These are phyloP conservation scores for Epithemia pelagica DNA, from an alignment of 108 stramenopile genomes.

Conservation along the genomic window DNA sequence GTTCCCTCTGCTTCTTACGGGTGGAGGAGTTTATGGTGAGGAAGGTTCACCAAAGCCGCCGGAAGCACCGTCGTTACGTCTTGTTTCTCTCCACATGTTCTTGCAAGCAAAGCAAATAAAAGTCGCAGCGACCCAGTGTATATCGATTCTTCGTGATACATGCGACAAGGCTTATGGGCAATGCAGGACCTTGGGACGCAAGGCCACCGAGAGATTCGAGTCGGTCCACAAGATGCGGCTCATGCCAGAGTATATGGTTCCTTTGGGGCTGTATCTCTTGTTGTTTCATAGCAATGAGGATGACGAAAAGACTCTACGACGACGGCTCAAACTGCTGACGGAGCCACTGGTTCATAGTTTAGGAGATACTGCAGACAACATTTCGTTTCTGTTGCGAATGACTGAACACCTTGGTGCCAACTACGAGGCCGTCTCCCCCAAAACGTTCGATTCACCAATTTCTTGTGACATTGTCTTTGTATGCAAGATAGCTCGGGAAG, in stretches of 20 bases:
- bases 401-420: slow-evolving; percentile 54
- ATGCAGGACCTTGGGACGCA: slow-evolving; percentile 51
- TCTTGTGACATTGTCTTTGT: slow-evolving; percentile 46
- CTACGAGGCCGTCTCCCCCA: neutral
- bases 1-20: slow-evolving; percentile 57
- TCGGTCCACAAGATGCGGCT: slow-evolving; percentile 45
- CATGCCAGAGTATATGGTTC: slow-evolving; percentile 84
- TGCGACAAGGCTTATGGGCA: slow-evolving; percentile 46
- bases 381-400: slow-evolving; percentile 81
- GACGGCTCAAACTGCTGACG: slow-evolving; percentile 77
- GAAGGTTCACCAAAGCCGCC: neutral
- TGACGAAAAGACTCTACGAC: slow-evolving; percentile 50
- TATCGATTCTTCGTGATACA: slow-evolving; percentile 45
- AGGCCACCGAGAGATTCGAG: slow-evolving; percentile 67
- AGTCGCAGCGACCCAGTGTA: slow-evolving; percentile 40
- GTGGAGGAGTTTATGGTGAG: slow-evolving; percentile 47
- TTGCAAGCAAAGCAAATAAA: slow-evolving; percentile 51
- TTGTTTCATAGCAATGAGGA: slow-evolving; percentile 20
- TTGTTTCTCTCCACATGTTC: slow-evolving; percentile 58
- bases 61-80: slow-evolving; percentile 56
- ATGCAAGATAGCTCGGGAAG: slow-evolving; percentile 60
- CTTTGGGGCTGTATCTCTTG: slow-evolving; percentile 73
- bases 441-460: slow-evolving; percentile 11
- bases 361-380: slow-evolving; percentile 80
- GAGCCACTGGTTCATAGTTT: slow-evolving; percentile 79